A percentile compares a stretch with the other conserved stretches of the same genome.
Conservation (phyloP, 192 early-diverging fungal genomes). For the Coemansia sp. region DNA sequence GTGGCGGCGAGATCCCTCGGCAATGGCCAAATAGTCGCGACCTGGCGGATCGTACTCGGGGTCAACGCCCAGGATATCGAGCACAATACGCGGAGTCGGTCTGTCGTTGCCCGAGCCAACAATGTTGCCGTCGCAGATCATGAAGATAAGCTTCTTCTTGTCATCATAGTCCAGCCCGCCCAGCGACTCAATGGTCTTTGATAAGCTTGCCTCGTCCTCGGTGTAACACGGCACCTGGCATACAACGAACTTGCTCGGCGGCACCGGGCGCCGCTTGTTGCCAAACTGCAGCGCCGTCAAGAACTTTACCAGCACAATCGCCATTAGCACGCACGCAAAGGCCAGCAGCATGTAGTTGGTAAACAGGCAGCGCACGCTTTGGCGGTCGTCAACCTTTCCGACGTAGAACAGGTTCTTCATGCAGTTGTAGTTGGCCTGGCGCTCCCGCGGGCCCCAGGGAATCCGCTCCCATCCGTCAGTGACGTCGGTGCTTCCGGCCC, state of each 20-base stretch:
- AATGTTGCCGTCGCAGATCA: slow-evolving; percentile 91
- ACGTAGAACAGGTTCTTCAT: slow-evolving; percentile 84
- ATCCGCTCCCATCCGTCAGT: slow-evolving; percentile 47
- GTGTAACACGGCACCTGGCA: slow-evolving; percentile 96
- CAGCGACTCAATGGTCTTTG: slow-evolving; percentile 80
- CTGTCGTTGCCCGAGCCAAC: slow-evolving; percentile 94
- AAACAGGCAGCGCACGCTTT: slow-evolving; percentile 71
- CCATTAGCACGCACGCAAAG: slow-evolving; percentile 72
- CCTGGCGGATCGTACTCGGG: slow-evolving; percentile 72
- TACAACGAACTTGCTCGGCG: slow-evolving; percentile 92
- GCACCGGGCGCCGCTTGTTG: slow-evolving; percentile 68
- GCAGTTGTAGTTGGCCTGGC: slow-evolving; percentile 63
- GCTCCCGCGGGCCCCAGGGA: slow-evolving; percentile 12
- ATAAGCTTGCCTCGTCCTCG: slow-evolving; percentile 79
- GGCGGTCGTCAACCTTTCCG: slow-evolving; percentile 80
- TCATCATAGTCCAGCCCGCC: slow-evolving; percentile 77
- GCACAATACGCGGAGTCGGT: slow-evolving; percentile 94
- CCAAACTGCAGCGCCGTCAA: slow-evolving; percentile 74
- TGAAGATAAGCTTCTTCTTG: slow-evolving; percentile 83
- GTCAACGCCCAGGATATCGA: slow-evolving; percentile 87
- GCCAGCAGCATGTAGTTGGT: slow-evolving; percentile 85
- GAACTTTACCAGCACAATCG: slow-evolving; percentile 81
- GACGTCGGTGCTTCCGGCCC: slow-evolving; percentile 50
- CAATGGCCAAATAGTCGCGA: no score
- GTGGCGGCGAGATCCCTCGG: no score